phyloP scores from a whole-genome alignment of 495 filamentous ascomycete species.

The Penicillium turbatum region DNA sequence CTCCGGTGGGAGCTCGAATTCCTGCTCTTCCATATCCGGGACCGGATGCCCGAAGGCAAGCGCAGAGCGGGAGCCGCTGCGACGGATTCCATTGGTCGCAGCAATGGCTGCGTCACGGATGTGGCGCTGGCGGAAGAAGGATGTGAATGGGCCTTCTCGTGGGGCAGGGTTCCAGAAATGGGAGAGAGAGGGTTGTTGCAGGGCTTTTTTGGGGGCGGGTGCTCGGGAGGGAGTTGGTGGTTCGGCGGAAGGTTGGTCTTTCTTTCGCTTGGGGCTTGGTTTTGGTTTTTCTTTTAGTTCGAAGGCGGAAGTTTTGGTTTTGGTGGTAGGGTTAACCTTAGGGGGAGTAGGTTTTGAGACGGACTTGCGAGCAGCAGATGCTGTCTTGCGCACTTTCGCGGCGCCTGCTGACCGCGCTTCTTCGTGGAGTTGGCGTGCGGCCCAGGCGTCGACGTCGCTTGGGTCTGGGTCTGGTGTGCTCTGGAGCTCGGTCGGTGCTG shows the following conservation, averaged over 20 bases:
- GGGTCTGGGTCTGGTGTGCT: slow-evolving; percentile 51
- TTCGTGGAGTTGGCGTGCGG: slow-evolving; percentile 68
- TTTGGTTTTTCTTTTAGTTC: slow-evolving; percentile 17
- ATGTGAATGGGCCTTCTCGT: slow-evolving; percentile 68
- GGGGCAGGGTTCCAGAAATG: slow-evolving; percentile 14
- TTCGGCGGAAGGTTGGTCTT: neutral
- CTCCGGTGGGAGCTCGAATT: slow-evolving; percentile 72
- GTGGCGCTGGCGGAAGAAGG: slow-evolving; percentile 76
- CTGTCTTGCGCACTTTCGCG: slow-evolving; percentile 29
- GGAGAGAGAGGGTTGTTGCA: slow-evolving; percentile 6
- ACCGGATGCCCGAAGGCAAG: slow-evolving; percentile 78
- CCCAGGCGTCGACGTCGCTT: slow-evolving; percentile 69
- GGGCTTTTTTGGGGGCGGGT: neutral
- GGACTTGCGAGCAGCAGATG: slow-evolving; percentile 11
- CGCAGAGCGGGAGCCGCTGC: slow-evolving; percentile 40
- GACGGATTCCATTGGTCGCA: slow-evolving; percentile 40
- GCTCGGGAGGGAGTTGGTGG: neutral
- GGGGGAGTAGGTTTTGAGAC: slow-evolving; percentile 7
- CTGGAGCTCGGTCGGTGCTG: slow-evolving; percentile 27
- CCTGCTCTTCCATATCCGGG: slow-evolving; percentile 61
- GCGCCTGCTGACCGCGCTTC: slow-evolving; percentile 53
- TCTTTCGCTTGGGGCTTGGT: slow-evolving; percentile 6
- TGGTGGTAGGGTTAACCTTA: slow-evolving; percentile 6
- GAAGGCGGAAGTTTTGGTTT: slow-evolving; percentile 7
- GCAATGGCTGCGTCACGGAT: slow-evolving; percentile 67